Evolutionary conservation across 441 rosid genomes (phyloP), one percentile per base, ranked within the genome.

Genomic region (Croton laevigatus): DNA sequence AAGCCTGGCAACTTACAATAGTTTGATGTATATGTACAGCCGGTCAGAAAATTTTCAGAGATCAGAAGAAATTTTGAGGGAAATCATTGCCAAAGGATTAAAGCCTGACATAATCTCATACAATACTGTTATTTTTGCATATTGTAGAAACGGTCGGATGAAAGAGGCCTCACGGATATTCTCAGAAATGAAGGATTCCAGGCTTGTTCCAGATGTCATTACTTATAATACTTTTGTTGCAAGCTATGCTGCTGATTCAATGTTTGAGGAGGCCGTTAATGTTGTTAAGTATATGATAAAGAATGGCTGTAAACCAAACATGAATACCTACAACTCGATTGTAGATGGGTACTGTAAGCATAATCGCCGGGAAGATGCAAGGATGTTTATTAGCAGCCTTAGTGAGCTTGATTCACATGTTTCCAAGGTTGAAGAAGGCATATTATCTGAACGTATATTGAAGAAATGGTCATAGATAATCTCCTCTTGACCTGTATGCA

Each of bases 21-120:
- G 86, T 79, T 81, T 94, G 82, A 94, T 94, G 97, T 85, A 89
- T 45, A 88, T 89, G 94, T 80, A 90, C 71, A 91, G 97, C 79
- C 88, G 89, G 72, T 90, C 97, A 42, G 86, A 73, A 8, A 87
- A 81, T 66, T 94, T 89, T 34, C 85, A 75, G 38, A 86, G 81
- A 76, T 87, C 97, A 9, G 97, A 94, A 79, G 87, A 87, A 59
- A 60, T 87, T 71, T 79, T 91, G 59, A 81, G 88, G 82, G 91
- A 89, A 71, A 84, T 86, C 69, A 36, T 86, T 71, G 85, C 77
- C 0, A 86, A 87, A 68, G 97, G 96, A 36, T 69, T 90, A 48
- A 90, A 88, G 80, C 97, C 97, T 22, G 97, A 94, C 78, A 80
- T 77, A 66, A 88, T 91, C 73, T 94, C 98, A 0, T 91, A 88